These are phyloP conservation scores for Tremellales sp. DNA, from an alignment of 1,284 basidiomycete genomes.

Conservation along the genomic window DNA sequence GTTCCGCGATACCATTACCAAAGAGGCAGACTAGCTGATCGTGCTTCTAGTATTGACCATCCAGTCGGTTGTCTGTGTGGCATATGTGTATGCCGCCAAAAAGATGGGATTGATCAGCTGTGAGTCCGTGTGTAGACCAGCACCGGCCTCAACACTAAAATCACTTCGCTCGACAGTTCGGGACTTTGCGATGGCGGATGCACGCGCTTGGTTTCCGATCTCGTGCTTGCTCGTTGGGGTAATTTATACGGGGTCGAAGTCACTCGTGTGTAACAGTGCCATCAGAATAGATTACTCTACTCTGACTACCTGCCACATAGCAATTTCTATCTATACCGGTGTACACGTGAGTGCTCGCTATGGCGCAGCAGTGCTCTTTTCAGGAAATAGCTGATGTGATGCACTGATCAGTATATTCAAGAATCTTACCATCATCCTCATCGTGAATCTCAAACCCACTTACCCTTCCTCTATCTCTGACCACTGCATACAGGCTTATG, in stretches of 20 bases:
- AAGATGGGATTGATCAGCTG: conserved; percentile 73
- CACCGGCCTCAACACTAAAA: too few species aligned
- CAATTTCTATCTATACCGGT: conserved; percentile 92
- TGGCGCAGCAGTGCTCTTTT: not conserved
- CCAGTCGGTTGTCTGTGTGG: conserved; percentile 81
- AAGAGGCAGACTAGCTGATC: not conserved
- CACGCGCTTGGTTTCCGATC: conserved; percentile 91
- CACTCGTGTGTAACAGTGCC: conserved; percentile 59
- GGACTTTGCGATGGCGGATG: conserved; percentile 77
- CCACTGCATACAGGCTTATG: conserved; percentile 18
- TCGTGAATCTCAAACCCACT: conserved; percentile 51
- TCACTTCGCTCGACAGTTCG: too few species aligned
- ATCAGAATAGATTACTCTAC: not conserved
- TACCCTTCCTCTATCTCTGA: too few species aligned
- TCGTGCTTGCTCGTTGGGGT: conserved; percentile 87
- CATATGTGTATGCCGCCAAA: conserved; percentile 72
- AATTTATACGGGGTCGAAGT: conserved; percentile 98
- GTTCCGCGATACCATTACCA: conserved; percentile 3
- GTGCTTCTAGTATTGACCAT: conserved; percentile 64
- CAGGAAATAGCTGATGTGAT: conserved; percentile 1
- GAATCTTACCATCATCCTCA: conserved; percentile 97
- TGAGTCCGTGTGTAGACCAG: too few species aligned
- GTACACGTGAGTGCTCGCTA: conserved; percentile 59
- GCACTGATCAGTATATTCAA: conserved; percentile 74
- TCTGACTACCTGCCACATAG: conserved; percentile 48